These are phyloP conservation scores for Pythium sp. DNA, from an alignment of 352 stramenopile species.

Conservation along the genomic window DNA sequence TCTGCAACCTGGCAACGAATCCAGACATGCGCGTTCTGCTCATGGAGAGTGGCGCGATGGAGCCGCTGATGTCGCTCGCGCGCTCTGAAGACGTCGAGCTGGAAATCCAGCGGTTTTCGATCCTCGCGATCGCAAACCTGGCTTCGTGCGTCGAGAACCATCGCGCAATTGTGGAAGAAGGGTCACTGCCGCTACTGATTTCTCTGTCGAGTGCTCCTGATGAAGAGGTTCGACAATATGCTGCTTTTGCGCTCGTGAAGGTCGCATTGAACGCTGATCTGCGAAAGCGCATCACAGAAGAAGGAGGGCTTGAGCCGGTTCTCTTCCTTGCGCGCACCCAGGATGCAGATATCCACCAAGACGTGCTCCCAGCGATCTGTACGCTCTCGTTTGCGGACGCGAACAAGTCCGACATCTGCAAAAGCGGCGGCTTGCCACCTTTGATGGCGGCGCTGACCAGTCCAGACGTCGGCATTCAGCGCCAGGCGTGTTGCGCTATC, in stretches of 20 bases:
- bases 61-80: constrained; percentile 94
- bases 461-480: constrained; percentile 75
- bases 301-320: constrained; percentile 95
- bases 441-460: constrained; percentile 82
- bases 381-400: constrained; percentile 90
- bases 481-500: constrained; percentile 92
- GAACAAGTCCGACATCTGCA: constrained; percentile 95
- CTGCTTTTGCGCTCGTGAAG: constrained; percentile 93
- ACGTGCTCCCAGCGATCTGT: constrained; percentile 90
- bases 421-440: constrained; percentile 88
- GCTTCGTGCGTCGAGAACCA: constrained; percentile 94
- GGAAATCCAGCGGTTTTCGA: constrained; percentile 93
- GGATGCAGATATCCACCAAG: constrained; percentile 88
- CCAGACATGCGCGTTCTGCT: constrained; percentile 86
- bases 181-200: constrained; percentile 92
- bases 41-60: constrained; percentile 92
- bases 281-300: constrained; percentile 92
- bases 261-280: constrained; percentile 95
- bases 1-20: constrained; percentile 95
- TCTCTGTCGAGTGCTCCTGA: constrained; percentile 94
- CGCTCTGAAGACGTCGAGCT: constrained; percentile 94
- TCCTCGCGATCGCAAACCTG: constrained; percentile 93
- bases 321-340: constrained; percentile 94
- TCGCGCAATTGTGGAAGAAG: constrained; percentile 91
- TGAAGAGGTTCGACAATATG: constrained; percentile 93